phyloP scores from a whole-genome alignment of 306 rosid species.

The Fagus crenata region DNA sequence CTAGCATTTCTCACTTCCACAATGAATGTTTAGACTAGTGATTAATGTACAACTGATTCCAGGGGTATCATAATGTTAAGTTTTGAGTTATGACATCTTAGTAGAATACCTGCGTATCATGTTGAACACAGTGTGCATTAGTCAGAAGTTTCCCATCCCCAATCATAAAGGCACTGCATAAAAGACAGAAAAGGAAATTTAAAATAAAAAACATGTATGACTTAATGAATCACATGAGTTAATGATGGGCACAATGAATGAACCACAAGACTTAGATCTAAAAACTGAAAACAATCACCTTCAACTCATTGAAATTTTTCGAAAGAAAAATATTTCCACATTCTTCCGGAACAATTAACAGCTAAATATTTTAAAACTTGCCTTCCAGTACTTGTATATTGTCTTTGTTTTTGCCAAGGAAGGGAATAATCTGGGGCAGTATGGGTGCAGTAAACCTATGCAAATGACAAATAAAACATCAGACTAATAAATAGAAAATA shows the following conservation, averaged over 20 bases:
- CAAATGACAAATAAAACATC: constrained; percentile 21
- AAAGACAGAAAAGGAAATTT: constrained; percentile 7
- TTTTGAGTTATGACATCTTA: constrained; percentile 28
- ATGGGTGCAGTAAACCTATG: constrained; percentile 95
- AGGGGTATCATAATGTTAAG: constrained; percentile 1
- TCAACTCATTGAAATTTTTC: neutral
- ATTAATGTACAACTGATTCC: neutral
- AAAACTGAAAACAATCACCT: neutral
- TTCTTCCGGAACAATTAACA: constrained; percentile 14
- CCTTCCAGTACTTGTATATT: constrained; percentile 96
- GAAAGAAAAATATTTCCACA: constrained; percentile 14
- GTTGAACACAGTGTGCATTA: constrained; percentile 97
- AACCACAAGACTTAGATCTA: neutral
- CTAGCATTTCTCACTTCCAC: too few species aligned
- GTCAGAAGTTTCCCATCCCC: constrained; percentile 84
- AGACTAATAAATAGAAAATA: constrained; percentile 17
- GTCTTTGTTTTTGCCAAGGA: constrained; percentile 99
- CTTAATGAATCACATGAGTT: neutral
- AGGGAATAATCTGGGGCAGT: constrained; percentile 95
- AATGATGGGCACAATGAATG: neutral
- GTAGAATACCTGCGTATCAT: constrained; percentile 77
- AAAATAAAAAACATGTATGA: neutral
- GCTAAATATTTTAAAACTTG: constrained; percentile 44
- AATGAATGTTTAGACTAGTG: neutral
- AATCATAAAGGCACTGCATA: constrained; percentile 93